A percentile compares a stretch with the other conserved stretches of the same genome.
These are phyloP conservation scores for Liquidambar formosana DNA, from an alignment of 164 flowering plant genomes.

Conservation along the genomic window DNA sequence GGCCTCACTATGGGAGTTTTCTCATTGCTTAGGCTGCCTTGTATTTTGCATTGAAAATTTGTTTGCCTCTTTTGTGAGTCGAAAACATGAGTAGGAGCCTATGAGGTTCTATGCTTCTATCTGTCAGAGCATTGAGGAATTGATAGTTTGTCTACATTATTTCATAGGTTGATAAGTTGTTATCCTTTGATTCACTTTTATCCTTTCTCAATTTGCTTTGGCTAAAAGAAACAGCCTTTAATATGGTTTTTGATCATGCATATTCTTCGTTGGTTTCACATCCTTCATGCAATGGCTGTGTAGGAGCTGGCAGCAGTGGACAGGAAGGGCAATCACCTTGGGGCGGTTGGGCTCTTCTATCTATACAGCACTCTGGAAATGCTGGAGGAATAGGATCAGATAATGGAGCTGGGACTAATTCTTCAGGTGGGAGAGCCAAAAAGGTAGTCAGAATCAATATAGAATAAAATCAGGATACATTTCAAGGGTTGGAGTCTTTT, in stretches of 20 bases:
- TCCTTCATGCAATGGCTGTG: not conserved
- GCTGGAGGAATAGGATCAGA: not conserved
- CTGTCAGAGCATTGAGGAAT: not conserved
- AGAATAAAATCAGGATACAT: slow-evolving; percentile 22
- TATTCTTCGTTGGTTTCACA: not conserved
- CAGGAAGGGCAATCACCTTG: not conserved
- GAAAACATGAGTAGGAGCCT: no score
- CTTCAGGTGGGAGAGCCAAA: slow-evolving; percentile 30
- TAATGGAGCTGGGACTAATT: slow-evolving; percentile 5
- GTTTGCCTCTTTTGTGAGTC: no score
- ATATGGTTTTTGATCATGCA: no score
- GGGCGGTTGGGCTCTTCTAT: slow-evolving; percentile 31
- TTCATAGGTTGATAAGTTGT: not conserved
- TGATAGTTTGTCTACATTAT: not conserved
- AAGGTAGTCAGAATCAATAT: slow-evolving; percentile 50
- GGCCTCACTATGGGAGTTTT: not conserved
- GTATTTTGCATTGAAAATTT: no score
- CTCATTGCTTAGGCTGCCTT: no score
- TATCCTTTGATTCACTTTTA: no score
- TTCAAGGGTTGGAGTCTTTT: not conserved
- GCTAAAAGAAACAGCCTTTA: no score
- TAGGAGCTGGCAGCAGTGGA: slow-evolving; percentile 21
- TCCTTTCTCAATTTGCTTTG: no score
- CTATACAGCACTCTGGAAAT: slow-evolving; percentile 2
- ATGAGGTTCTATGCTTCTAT: no score